These are phyloP conservation scores for Hansenula lynferdii DNA, from an alignment of 1,139 yeast species.

Conservation along the genomic window DNA sequence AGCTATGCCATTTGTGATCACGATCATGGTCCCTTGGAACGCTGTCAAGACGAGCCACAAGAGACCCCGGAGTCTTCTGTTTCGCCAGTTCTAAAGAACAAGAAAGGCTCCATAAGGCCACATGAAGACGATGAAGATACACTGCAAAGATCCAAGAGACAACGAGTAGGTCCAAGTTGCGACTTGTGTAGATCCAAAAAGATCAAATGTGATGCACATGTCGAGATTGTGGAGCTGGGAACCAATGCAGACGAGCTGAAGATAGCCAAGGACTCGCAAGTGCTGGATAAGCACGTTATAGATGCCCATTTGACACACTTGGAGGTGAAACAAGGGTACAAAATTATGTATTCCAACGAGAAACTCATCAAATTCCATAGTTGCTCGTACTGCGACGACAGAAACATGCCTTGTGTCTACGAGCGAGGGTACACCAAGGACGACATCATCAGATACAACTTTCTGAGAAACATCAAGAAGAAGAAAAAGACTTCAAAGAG, in stretches of 20 bases:
- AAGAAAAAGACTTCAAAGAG: conserved; percentile 3
- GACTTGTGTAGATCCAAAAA: no score
- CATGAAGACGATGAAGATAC: neutral
- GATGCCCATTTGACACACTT: conserved; percentile 3
- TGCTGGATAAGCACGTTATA: neutral
- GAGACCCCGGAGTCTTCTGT: no score
- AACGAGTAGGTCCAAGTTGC: no score
- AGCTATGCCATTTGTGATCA: no score
- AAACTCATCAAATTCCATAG: conserved; percentile 19
- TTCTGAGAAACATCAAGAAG: neutral
- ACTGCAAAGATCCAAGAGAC: neutral
- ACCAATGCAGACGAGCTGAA: neutral
- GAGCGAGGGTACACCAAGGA: conserved; percentile 19
- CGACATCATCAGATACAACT: conserved; percentile 9
- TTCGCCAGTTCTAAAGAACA: neutral
- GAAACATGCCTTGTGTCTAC: conserved; percentile 6
- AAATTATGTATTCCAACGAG: conserved; percentile 10
- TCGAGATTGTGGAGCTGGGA: conserved; percentile 15
- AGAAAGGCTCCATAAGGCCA: neutral
- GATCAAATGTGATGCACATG: no score
- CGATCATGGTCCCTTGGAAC: no score
- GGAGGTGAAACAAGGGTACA: conserved; percentile 10
- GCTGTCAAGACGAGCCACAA: no score
- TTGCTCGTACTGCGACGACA: conserved; percentile 16
- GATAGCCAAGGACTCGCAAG: conserved; percentile 1